Evolutionary conservation across 1,284 basidiomycete genomes (phyloP).

Genomic region (Cutaneotrichosporon sp.): DNA sequence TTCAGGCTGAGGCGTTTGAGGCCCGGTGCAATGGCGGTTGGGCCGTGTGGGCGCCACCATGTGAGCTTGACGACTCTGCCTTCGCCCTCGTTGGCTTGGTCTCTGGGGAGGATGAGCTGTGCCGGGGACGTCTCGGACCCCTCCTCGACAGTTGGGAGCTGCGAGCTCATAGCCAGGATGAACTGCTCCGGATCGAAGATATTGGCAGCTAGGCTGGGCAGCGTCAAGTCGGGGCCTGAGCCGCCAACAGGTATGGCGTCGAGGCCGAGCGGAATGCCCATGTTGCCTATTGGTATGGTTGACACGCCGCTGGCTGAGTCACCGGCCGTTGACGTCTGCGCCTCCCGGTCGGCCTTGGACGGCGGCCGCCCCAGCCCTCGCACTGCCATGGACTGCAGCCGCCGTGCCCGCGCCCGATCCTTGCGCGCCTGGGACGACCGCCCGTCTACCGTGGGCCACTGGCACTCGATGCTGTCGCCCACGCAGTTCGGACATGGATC

Average conservation of each 20-base stretch:
- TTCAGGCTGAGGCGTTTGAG: constrained; percentile 29
- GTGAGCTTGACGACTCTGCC: constrained; percentile 29
- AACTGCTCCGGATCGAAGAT: constrained; percentile 25
- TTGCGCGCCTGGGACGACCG: constrained; percentile 23
- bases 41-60: constrained; percentile 35
- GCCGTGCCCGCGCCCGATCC: constrained; percentile 4
- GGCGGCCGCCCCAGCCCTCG: constrained; percentile 5
- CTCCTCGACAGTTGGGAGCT: constrained; percentile 26
- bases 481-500: constrained; percentile 27
- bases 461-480: constrained; percentile 19
- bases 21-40: constrained; percentile 28
- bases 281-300: too few relatives aligned
- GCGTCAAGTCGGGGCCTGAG: background rate
- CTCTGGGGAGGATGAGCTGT: background rate
- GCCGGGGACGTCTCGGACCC: constrained; percentile 2
- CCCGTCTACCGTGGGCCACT: constrained; percentile 29
- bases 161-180: constrained; percentile 25
- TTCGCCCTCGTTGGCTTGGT: background rate
- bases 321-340: too few relatives aligned
- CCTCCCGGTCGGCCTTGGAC: constrained; percentile 2
- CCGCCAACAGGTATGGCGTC: too few relatives aligned
- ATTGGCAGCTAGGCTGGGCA: background rate
- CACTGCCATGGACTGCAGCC: background rate
- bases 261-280: too few relatives aligned
- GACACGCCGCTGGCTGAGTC: too few relatives aligned